Conservation (phyloP, 495 filamentous ascomycete genomes). For the Aspergillus egyptiacus region DNA sequence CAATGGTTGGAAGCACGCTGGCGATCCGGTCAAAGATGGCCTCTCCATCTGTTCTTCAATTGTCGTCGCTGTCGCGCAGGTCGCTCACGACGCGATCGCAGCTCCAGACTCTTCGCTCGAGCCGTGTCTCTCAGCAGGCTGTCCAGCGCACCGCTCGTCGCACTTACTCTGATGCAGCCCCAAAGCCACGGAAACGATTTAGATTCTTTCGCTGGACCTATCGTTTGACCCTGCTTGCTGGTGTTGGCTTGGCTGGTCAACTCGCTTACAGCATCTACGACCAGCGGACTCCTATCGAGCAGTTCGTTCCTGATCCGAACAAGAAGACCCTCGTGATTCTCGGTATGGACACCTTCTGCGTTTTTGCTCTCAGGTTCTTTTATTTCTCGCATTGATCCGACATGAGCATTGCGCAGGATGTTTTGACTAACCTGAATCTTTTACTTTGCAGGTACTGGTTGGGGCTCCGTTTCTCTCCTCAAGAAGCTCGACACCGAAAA, state of each 20-base stretch:
- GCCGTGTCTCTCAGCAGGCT: constrained; percentile 19
- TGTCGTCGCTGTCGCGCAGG: constrained; percentile 39
- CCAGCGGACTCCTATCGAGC: constrained; percentile 73
- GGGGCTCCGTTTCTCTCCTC: constrained; percentile 92
- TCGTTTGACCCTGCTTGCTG: constrained; percentile 67
- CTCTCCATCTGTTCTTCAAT: constrained; percentile 32
- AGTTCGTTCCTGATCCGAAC: constrained; percentile 68
- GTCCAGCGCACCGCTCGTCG: constrained; percentile 34
- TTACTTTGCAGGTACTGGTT: constrained; percentile 75
- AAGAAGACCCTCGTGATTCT: constrained; percentile 98
- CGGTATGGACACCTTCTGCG: constrained; percentile 57
- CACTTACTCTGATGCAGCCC: constrained; percentile 37
- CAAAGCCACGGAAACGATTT: constrained; percentile 43
- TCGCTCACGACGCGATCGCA: constrained; percentile 29
- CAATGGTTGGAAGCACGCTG: constrained; percentile 40
- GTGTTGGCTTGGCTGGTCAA: constrained; percentile 60
- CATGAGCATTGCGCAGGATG: not conserved
- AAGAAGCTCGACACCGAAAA: constrained; percentile 98
- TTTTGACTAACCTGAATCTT: not conserved
- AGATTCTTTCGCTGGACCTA: constrained; percentile 62
- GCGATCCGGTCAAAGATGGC: constrained; percentile 34
- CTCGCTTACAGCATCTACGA: constrained; percentile 76
- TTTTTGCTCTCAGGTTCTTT: not conserved
- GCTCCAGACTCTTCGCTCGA: constrained; percentile 19
- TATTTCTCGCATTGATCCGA: not conserved